A percentile compares a stretch with the other conserved stretches of the same genome.
phyloP scores from a whole-genome alignment of 129 eudicot species.

The Daucus carota region DH1_v3.0 NC_030384.2:8899001-8899500 shows the following conservation, averaged over 20 bases:
- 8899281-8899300: not conserved
- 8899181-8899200: not conserved
- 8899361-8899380: too few relatives aligned
- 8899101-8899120: too few relatives aligned
- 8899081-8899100: too few relatives aligned
- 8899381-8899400: too few relatives aligned
- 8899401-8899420: too few relatives aligned
- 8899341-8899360: not conserved
- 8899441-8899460: too few relatives aligned
- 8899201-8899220: not conserved
- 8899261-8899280: not conserved
- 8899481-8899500: too few relatives aligned
- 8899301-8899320: slow-evolving; percentile 2
- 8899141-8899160: not conserved
- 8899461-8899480: too few relatives aligned
- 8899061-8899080: too few relatives aligned
- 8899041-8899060: not conserved
- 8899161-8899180: not conserved
- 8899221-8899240: not conserved
- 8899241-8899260: slow-evolving; percentile 2
- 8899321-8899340: not conserved
- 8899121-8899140: not conserved
- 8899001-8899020: not conserved
- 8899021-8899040: not conserved
- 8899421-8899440: too few relatives aligned